Base-by-base conservation (phyloP, 345 rosid species). In the Citrus reticulata region DNA sequence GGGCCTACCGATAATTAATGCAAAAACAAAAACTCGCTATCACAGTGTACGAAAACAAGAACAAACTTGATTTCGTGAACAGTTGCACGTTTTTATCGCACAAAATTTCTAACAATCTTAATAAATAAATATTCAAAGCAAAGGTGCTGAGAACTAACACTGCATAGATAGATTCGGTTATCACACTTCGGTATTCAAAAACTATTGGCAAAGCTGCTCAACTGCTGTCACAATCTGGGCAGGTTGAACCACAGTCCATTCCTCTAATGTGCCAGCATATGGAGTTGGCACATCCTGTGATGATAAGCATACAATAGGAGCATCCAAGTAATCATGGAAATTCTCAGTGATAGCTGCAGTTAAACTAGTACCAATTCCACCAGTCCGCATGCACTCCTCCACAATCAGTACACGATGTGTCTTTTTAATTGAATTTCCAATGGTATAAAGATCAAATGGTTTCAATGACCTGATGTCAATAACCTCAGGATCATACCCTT, bases 221-320 rank as follows among this genome's bases (percentile, higher is more conserved):
- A 93, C 94, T 8, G 98, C 99, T 0, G 97, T 91, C 76, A 95
- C 98, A 42, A 93, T 92, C 92, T 92, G 98, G 54, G 93, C 88
- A 7, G 99, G 99, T 80, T 95, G 99, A 78, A 95, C 98, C 13
- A 93, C 92, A 0, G 98, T 95, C 93, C 92, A 90, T 78, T 95
- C 98, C 80, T 95, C 99, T 78, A 95, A 67, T 4, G 98, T 85
- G 70, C 99, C 97, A 0, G 98, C 98, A 2, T 95, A 93, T 6
- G 99, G 97, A 27, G 97, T 95, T 4, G 98, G 99, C 76, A 95
- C 99, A 60, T 95, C 98, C 70, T 95, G 97, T 7, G 99, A 95
- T 79, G 99, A 95, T 85, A 95, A 86, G 86, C 99, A 93, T 55
- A 93, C 78, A 8, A 95, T 88, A n/a, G 95, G 98, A 58, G 99